Evolutionary conservation across 352 stramenopile species (phyloP).

Genomic region (Phytophthora palmivora): DNA sequence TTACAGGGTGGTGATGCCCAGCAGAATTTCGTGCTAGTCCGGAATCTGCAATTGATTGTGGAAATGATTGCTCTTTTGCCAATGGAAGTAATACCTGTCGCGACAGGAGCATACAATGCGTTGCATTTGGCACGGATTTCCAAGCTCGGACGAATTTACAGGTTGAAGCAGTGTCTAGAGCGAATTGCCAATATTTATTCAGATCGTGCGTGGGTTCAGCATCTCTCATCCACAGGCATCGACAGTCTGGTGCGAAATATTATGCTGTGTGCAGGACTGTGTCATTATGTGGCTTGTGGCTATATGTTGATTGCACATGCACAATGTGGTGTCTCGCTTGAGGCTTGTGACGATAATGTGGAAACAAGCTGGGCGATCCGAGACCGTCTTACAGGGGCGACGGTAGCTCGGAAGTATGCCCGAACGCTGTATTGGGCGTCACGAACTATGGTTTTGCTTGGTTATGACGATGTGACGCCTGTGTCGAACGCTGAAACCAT

Average conservation of each 20-base stretch:
- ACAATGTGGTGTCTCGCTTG: slow-evolving; percentile 60
- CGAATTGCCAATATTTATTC: slow-evolving; percentile 70
- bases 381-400: slow-evolving; percentile 57
- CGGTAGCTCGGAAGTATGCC: slow-evolving; percentile 59
- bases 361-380: slow-evolving; percentile 70
- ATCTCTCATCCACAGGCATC: slow-evolving; percentile 70
- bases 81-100: slow-evolving; percentile 57
- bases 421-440: slow-evolving; percentile 70
- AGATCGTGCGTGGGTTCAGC: slow-evolving; percentile 49
- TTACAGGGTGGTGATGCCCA: slow-evolving; percentile 14
- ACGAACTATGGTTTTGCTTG: slow-evolving; percentile 65
- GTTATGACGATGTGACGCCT: slow-evolving; percentile 75
- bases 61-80: slow-evolving; percentile 63
- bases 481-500: slow-evolving; percentile 65
- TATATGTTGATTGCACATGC: slow-evolving; percentile 78
- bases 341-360: slow-evolving; percentile 51
- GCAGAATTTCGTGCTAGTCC: slow-evolving; percentile 7
- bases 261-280: slow-evolving; percentile 37
- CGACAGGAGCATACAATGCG: slow-evolving; percentile 50
- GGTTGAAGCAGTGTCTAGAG: slow-evolving; percentile 46
- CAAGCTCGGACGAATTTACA: slow-evolving; percentile 67
- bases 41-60: slow-evolving; percentile 48
- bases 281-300: slow-evolving; percentile 68
- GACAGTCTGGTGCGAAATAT: slow-evolving; percentile 59
- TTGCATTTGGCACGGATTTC: slow-evolving; percentile 63